Evolutionary conservation across 2,329 filamentous ascomycete species (phyloP), one percentile per base, ranked within the genome.

Genomic region (Fusarium udum): DNA sequence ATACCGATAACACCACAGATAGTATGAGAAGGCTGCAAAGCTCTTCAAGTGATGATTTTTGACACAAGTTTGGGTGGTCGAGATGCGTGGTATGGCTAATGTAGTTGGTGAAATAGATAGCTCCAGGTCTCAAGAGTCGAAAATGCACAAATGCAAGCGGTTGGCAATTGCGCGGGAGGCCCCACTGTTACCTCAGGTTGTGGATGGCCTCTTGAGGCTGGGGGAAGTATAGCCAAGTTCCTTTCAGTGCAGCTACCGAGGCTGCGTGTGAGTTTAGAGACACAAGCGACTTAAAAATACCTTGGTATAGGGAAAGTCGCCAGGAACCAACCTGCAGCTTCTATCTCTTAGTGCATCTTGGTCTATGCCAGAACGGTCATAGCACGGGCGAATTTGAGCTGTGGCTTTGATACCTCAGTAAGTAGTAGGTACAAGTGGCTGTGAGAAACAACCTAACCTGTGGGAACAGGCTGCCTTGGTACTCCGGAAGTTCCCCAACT

Each of bases 91-190:
- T 46, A 37, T 42, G 52, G 63, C 56, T 68, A 69, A 66, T 76
- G 75, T 64, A 61, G 63, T 40, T 67, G 65, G 59, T 48, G 73
- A 72, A 73, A 75, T 67, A 53, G 46, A 62, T 57, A 37, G 59
- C 61, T 65, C 64, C 67, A 53, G 67, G 60, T 64, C 48, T 72
- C 42, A 46, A 58, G 61, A 60, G 61, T 69, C 61, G 60, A 65
- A 67, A 75, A 73, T 66, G 68, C 60, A 61, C 52, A 71, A 70
- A 74, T 71, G 65, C 67, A 72, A 52, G 61, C 57, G 69, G 69
- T 61, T 73, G 72, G 71, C 55, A 48, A 45, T 24, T 36, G 31
- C 16, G 42, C 64, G 48, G 58, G 39, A 57, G 49, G 31, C 28
- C 36, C 53, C 43, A 34, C 34, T 48, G 15, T 53, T 42, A 45